Conservation (phyloP, 2,329 filamentous ascomycete species). For the Teratosphaeria epicoccoides region DNA sequence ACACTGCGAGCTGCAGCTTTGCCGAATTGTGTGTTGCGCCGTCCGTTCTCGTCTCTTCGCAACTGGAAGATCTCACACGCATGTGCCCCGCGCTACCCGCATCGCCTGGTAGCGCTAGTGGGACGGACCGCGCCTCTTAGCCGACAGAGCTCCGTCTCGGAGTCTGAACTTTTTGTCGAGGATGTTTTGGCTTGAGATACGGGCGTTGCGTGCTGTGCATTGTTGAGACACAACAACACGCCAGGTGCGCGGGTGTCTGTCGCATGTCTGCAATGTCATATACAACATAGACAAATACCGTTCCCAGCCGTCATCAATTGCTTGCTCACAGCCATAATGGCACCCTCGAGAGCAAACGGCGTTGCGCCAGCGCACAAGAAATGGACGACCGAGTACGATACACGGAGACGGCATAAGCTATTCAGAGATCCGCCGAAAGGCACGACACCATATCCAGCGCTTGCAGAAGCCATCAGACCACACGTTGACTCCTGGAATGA, state of each 20-base stretch:
- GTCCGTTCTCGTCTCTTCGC: not conserved
- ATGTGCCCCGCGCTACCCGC: not conserved
- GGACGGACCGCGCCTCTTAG: not conserved
- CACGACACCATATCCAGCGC: slow-evolving; percentile 73
- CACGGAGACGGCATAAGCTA: slow-evolving; percentile 72
- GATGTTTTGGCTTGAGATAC: not conserved
- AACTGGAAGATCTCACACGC: not conserved
- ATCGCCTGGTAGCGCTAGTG: not conserved
- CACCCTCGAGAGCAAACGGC: slow-evolving; percentile 15
- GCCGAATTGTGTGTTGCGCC: not conserved
- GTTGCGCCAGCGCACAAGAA: slow-evolving; percentile 49
- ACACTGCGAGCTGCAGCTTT: not conserved
- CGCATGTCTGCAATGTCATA: not conserved
- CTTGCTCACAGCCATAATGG: slow-evolving; percentile 16
- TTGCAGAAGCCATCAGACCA: slow-evolving; percentile 76
- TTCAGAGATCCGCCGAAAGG: slow-evolving; percentile 84
- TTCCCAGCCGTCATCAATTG: not conserved
- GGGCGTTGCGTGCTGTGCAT: not conserved
- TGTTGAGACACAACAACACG: not conserved
- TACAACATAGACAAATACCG: not conserved
- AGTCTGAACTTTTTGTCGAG: not conserved
- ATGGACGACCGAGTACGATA: slow-evolving; percentile 83
- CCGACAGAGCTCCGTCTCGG: not conserved
- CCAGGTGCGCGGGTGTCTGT: not conserved
- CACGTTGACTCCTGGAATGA: slow-evolving; percentile 95